Conservation (phyloP, 108 stramenopile genomes). For the Cyclostephanos invisitatus region DNA sequence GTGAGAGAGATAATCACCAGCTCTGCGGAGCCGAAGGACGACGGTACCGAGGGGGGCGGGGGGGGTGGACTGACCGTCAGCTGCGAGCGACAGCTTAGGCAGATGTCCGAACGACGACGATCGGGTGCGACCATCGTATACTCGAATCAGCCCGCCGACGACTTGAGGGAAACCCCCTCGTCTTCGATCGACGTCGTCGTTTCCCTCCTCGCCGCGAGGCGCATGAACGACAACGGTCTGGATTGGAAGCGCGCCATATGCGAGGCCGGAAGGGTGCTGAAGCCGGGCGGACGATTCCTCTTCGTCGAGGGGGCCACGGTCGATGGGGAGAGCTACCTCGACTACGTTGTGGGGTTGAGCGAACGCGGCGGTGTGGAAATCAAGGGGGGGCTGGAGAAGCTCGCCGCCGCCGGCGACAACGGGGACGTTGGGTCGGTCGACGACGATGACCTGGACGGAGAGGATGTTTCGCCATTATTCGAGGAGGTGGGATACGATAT, state of each 20-base stretch:
- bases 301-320: constrained; percentile 77
- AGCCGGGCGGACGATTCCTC: constrained; percentile 84
- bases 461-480: constrained; percentile 47
- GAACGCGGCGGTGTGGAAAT: constrained; percentile 56
- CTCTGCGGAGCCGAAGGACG: constrained; percentile 44
- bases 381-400: constrained; percentile 53
- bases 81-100: constrained; percentile 65
- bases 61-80: constrained; percentile 60
- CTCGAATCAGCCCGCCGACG: constrained; percentile 71
- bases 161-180: constrained; percentile 62
- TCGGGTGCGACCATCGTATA: constrained; percentile 42
- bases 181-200: constrained; percentile 82
- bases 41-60: constrained; percentile 44
- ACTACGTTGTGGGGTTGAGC: constrained; percentile 59
- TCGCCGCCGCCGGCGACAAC: constrained; percentile 26
- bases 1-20: constrained; percentile 74
- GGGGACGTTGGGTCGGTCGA: constrained; percentile 30
- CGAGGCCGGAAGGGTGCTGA: constrained; percentile 82
- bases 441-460: constrained; percentile 27
- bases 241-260: constrained; percentile 78
- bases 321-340: constrained; percentile 70
- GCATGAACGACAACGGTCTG: constrained; percentile 76
- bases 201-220: constrained; percentile 61
- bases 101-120: constrained; percentile 64
- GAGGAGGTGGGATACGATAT: constrained; percentile 80